phyloP scores from a whole-genome alignment of 208 protist genomes.

The Leishmania major region DNA sequence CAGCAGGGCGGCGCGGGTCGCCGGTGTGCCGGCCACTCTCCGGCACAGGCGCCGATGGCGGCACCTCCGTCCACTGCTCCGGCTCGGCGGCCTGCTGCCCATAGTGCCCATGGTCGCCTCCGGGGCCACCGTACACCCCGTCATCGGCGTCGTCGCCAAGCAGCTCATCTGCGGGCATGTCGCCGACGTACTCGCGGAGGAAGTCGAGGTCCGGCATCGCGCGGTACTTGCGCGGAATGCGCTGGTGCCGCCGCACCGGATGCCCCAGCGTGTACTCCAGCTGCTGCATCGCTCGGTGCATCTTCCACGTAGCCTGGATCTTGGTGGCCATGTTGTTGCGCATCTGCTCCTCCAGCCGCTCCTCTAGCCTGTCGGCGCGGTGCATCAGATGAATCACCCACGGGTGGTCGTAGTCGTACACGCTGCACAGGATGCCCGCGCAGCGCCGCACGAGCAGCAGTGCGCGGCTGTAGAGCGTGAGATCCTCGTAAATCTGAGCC shows the following conservation, averaged over 20 bases:
- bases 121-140: neutral
- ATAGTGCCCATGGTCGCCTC: neutral
- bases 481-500: slow-evolving; percentile 83
- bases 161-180: slow-evolving; percentile 18
- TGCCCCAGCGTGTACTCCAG: slow-evolving; percentile 64
- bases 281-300: slow-evolving; percentile 72
- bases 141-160: slow-evolving; percentile 11
- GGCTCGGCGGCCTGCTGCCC: neutral
- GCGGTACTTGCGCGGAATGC: slow-evolving; percentile 53
- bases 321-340: slow-evolving; percentile 69
- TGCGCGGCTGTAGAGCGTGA: slow-evolving; percentile 75
- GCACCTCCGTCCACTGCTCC: slow-evolving; percentile 23
- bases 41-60: slow-evolving; percentile 6
- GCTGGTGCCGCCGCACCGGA: slow-evolving; percentile 67
- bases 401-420: slow-evolving; percentile 89
- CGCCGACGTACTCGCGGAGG: slow-evolving; percentile 45
- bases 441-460: slow-evolving; percentile 82
- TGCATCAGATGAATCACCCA: slow-evolving; percentile 76
- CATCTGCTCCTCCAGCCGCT: slow-evolving; percentile 44
- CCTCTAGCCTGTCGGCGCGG: slow-evolving; percentile 55
- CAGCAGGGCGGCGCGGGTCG: neutral
- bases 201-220: slow-evolving; percentile 49
- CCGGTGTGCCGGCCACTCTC: neutral
- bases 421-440: slow-evolving; percentile 80
- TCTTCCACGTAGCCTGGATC: slow-evolving; percentile 84